A percentile compares a stretch with the other conserved stretches of the same genome.
These are phyloP conservation scores for Tylopilus plumbeoviolaceoides DNA, from an alignment of 768 basidiomycete genomes.

Conservation along the genomic window DNA sequence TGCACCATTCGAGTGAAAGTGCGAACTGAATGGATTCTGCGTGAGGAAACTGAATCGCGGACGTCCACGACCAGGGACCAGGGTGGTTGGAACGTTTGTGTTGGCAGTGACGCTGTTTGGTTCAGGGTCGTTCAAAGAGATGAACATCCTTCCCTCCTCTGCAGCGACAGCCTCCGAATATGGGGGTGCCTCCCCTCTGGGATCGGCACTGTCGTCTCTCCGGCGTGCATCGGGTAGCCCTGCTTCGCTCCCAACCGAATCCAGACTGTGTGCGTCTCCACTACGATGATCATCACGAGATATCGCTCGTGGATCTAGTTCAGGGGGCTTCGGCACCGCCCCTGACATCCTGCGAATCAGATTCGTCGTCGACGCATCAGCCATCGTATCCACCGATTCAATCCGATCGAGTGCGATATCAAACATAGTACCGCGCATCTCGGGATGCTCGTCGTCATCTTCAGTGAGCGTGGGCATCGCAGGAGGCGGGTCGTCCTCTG, in stretches of 20 bases:
- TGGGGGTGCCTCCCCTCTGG: constrained; percentile 61
- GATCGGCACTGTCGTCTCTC: constrained; percentile 24
- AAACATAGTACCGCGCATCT: constrained; percentile 10
- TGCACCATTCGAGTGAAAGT: constrained; percentile 9
- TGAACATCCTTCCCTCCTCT: constrained; percentile 5
- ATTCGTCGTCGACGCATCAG: constrained; percentile 20
- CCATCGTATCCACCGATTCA: constrained; percentile 24
- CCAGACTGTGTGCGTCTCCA: constrained; percentile 17
- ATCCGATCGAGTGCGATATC: constrained; percentile 20
- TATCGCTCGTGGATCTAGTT: constrained; percentile 2
- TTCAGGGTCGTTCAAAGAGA: constrained; percentile 23
- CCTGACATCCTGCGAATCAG: constrained; percentile 12
- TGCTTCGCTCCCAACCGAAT: constrained; percentile 20
- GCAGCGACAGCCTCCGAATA: constrained; percentile 48
- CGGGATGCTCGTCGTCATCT: constrained; percentile 21
- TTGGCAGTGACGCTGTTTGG: too few relatives aligned
- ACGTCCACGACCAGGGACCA: constrained; percentile 12
- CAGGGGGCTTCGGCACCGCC: constrained; percentile 13
- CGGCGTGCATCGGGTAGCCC: constrained; percentile 17
- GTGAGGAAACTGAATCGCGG: constrained; percentile 48
- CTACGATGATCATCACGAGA: constrained; percentile 9
- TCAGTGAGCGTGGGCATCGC: constrained; percentile 19
- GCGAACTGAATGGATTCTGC: constrained; percentile 37
- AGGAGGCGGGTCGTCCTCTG: constrained; percentile 20
- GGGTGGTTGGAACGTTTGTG: background rate